Evolutionary conservation across 2,329 filamentous ascomycete genomes (phyloP), one percentile per base, ranked within the genome.

Genomic region (Curvularia sp.): DNA sequence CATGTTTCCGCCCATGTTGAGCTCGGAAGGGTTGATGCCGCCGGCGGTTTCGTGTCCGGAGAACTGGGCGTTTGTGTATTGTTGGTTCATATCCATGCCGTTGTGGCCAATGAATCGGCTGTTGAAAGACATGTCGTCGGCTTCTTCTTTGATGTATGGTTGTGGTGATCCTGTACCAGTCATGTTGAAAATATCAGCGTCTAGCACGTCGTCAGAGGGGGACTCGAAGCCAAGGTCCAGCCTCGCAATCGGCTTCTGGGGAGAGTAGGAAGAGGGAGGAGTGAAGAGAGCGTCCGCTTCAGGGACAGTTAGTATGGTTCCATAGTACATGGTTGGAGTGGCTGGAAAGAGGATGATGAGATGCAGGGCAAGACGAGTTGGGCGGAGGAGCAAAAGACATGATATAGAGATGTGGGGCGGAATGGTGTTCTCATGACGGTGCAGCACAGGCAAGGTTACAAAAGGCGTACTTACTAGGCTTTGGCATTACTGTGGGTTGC

Each of bases 11-110:
- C 83, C 83, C 87, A 94, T 91, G 67, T 87, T 87, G 59, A 97
- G 84, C 63, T 95, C 92, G 61, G 91, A 94, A 10, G 94, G 94
- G 73, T 97, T 91, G 72, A 97, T 84, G 63, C 84, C 78, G 44
- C 67, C 67, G 22, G 72, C 71, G 46, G 74, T 73, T 42, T 74
- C 75, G 24, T 76, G 73, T 39, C 70, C 65, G 46, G 78, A 75
- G 75, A 85, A 85, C 61, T 83, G 79, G 63, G 80, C 78, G 61
- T 76, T 76, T 55, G 73, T 71, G 64, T 69, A 77, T 64, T 85
- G 84, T 56, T 84, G 83, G 57, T 78, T 76, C 78, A 86, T 83
- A 55, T 80, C 77, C 70, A 81, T 84, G 61, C 79, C 79, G 65
- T 79, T 78, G 62, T 83, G 79, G 62, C 78, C 79, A 69, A 82